These are phyloP conservation scores for Thermoascus crustaceus DNA, from an alignment of 2,329 filamentous ascomycete genomes.

Conservation along the genomic window DNA sequence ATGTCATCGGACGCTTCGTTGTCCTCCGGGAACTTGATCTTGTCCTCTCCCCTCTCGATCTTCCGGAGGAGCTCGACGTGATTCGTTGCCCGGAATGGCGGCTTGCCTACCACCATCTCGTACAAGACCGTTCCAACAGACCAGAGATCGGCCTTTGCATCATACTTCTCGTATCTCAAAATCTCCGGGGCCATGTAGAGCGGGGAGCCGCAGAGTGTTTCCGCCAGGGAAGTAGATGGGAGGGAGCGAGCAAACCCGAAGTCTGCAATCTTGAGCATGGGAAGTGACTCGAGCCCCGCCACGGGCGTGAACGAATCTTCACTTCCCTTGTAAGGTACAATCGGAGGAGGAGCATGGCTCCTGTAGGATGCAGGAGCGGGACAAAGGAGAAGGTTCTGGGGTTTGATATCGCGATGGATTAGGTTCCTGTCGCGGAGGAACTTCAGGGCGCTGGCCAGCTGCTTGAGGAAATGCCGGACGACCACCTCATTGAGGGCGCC, in stretches of 20 bases:
- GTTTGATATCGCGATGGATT: constrained; percentile 95
- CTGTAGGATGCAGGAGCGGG: constrained; percentile 68
- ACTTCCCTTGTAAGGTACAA: constrained; percentile 67
- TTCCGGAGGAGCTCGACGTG: constrained; percentile 88
- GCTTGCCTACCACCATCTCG: constrained; percentile 86
- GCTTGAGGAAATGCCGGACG: constrained; percentile 90
- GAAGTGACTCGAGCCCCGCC: constrained; percentile 72
- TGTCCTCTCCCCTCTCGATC: constrained; percentile 82
- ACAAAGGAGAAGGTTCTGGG: constrained; percentile 86
- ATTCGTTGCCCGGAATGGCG: constrained; percentile 85
- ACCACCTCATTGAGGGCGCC: constrained; percentile 96
- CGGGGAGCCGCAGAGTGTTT: constrained; percentile 92
- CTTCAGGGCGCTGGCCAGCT: constrained; percentile 82
- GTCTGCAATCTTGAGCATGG: constrained; percentile 95
- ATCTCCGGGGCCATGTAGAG: constrained; percentile 99
- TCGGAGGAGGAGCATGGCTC: constrained; percentile 50
- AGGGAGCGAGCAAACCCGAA: constrained; percentile 96
- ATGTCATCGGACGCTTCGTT: constrained; percentile 63
- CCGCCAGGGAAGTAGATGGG: constrained; percentile 81
- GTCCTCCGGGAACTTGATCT: constrained; percentile 73
- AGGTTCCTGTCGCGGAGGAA: constrained; percentile 80
- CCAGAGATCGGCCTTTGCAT: constrained; percentile 94
- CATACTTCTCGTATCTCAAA: constrained; percentile 91
- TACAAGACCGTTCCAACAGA: constrained; percentile 92
- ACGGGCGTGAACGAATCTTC: constrained; percentile 73